Evolutionary conservation across 345 rosid genomes (phyloP), one percentile per base, ranked within the genome.

Genomic region (Excoecaria cochinchinensis): DNA sequence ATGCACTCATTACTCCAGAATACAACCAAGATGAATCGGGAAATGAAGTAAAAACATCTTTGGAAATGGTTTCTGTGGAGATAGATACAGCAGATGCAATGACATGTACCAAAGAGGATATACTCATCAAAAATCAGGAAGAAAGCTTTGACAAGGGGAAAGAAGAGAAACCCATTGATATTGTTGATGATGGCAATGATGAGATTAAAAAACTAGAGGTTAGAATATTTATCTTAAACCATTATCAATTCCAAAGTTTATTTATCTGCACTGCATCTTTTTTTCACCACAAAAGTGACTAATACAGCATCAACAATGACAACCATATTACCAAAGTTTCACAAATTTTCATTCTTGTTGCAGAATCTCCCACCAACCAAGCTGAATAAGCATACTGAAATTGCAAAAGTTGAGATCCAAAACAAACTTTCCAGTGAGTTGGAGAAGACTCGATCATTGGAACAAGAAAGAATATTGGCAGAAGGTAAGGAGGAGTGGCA

Each of bases 311-410:
- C 36, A 56, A 12, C 14, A 59, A 59, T 47, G 53, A 10, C 36
- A 48, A 19, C 39, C 51, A 15, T 19, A 62, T 36, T 0, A 72
- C 24, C 16, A 47, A 50, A 12, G 25, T 53, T 31, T 12, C 12
- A 1, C 51, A 21, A 61, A 9, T 67, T 46, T 36, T 71, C 47
- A 21, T 39, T 67, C 14, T 69, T 65, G 22, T 65, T 66, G 67
- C 78, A 83, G 85, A 42, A 71, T 74, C 36, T 40, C 21, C 68
- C 55, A 16, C 69, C 31, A 36, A 70, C 15, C 24, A 67, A 65
- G 51, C 36, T 40, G 39, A 58, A 68, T 70, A 67, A 64, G 77
- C 66, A 47, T 44, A n/a, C 1, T 53, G 66, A 67, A 67, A 17
- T 22, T 67, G 51, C 51, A 38, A 70, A 60, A 70, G 22, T 57